Base-by-base conservation (phyloP, 352 stramenopile genomes). In the Thalassiosira ordinaria region DNA sequence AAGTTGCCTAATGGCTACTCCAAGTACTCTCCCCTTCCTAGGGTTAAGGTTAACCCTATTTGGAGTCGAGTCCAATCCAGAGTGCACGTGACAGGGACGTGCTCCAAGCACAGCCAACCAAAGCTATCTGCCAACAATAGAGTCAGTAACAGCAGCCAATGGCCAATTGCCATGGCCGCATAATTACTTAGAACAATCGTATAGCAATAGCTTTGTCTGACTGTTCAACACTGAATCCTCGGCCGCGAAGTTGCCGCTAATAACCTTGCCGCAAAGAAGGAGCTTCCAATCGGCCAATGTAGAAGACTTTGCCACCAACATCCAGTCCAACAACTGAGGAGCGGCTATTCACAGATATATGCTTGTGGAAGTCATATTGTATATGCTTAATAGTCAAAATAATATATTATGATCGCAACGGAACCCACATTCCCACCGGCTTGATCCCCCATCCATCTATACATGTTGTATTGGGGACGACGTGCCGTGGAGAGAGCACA, bases 251-350 rank as follows among this genome's bases (percentile, higher is more conserved):
- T 39, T 62, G 7, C 53, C 53, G 8, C 53, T 20, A 20, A n/a
- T n/a, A 62, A 62, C 33, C 53, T 35, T 16, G 53, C 53, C 26
- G 18, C 53, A 41, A 62, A 62, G 53, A 35, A 62, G n/a, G 53
- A 33, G 9, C 24, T 41, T 8, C 53, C 53, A 62, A 20, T 41
- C 13, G 22, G 24, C 33, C 8, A 9, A 22, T 62, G 29, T 62
- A 62, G 26, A 62, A 62, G 9, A 37, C 9, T 41, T 35, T 8
- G 26, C 53, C 53, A 13, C 53, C 53, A 35, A 62, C 53, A 20
- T 62, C 24, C 24, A 62, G 53, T 20, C 53, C 53, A 41, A 62
- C 33, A 22, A 62, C 53, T n/a, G 53, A 16, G 46, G 6, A 37
- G 37, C 7, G 14, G 37, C 37, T 46, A 46, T 46, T n/a, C n/a